Base-by-base conservation (phyloP, 1,139 yeast genomes). In the Lodderomyces parapsilosis region DNA sequence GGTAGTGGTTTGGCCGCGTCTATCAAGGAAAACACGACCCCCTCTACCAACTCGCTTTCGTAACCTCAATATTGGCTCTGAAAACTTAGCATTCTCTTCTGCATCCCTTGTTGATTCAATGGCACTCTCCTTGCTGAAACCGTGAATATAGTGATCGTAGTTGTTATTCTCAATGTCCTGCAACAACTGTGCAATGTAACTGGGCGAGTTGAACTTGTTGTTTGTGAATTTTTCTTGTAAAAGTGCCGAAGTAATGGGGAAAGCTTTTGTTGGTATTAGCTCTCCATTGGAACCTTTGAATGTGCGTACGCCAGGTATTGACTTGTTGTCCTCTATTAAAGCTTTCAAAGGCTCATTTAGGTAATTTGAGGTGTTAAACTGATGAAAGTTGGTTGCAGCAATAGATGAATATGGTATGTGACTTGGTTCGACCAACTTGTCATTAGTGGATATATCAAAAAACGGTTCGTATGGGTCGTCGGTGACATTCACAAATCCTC, bases 401-500 rank as follows among this genome's bases (percentile, higher is more conserved):
- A 89, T 83, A 0, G 96, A 86, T 11, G 95, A 84, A 57, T 86
- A 87, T 1, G 96, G 93, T 1, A 87, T 74, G 56, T 85, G 91
- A 36, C 73, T 68, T 37, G 80, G 65, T 49, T 83, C 87, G 44
- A 78, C 63, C 30, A 53, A 51, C 38, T 78, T 60, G 27, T 68
- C 63, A 30, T 82, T 80, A 10, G 74, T 68, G 14, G 83, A 74
- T 46, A 89, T 77, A 52, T 86, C 83, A 59, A 89, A 85, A 47
- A 77, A 83, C n/a, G 97, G 97, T 56, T 84, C 87, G 57, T 81
- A 80, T n/a, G 95, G 86, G 65, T 87, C 91, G 65, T 91, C 97
- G 1, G 98, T 88, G 44, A 87, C 75, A 58, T 93, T 93, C 51
- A 86, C 77, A 79, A 83, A 91, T 2, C 80, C 81, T 43, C 73